Evolutionary conservation across 2,329 filamentous ascomycete genomes (phyloP), one percentile per base, ranked within the genome.

Genomic region (Beauveria sp.): DNA sequence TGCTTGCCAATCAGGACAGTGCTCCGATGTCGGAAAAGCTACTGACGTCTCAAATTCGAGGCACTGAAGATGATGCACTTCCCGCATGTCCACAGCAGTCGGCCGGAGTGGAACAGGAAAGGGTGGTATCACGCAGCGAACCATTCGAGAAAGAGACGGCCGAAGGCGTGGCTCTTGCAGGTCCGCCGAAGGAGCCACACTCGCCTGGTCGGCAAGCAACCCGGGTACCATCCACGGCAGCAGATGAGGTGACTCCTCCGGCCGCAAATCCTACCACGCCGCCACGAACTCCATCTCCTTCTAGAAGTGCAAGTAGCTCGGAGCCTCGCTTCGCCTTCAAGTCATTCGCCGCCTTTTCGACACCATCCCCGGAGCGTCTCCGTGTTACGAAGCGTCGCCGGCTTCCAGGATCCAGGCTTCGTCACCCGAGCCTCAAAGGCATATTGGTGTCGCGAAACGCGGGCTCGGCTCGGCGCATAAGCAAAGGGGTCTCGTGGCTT

Each of bases 331-430:
- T 82, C 34, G 77, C 77, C 0, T 73, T 82, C 65, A 81, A 79
- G 63, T 76, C 80, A 0, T 84, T 84, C 66, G 75, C 79, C 1
- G 76, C 77, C 1, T 84, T 84, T 66, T 77, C 80, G 66, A 79
- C 79, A 0, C 77, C 79, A 1, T 81, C 80, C 0, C 78, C 81
- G 1, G 72, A 76, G 46, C 71, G 66, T n/a, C 65, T 64, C 16
- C 63, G 66, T 30, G 64, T 63, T 28, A 50, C 61, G 63, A 59
- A 44, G 7, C 64, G 59, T 18, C 55, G 43, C 46, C 58, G 50
- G n/a, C 66, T 65, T 22, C 67, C 63, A 44, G 65, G 62, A 62
- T 66, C 66, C 5, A 63, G 62, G 9, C 65, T 65, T 20, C 68
- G 65, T 24, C 67, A 71, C 5, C 68, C 72, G 2, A 70, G 69